Base-by-base conservation (phyloP, 177 flowering plant genomes). In the Vitis hybrid region DNA sequence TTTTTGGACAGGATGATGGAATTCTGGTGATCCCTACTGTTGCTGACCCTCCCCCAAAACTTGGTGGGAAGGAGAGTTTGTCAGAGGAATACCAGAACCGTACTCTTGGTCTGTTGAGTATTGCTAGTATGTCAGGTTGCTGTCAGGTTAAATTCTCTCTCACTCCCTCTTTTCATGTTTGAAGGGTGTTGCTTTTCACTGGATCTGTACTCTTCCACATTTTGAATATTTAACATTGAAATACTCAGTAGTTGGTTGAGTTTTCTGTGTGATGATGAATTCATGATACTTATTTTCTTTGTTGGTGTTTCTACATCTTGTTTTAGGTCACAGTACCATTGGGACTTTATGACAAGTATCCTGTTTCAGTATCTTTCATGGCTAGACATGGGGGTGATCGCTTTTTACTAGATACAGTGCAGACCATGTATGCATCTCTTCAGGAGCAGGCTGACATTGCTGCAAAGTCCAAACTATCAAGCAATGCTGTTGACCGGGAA, bases 101-200 rank as follows among this genome's bases (percentile, higher is more conserved):
- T 63, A 71, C 82, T 58, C 83, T 67, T 59, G 77, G 86, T 72
- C 68, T 90, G 24, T 80, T 83, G 74, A 81, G 89, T 76, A 80
- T 93, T 77, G 93, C 95, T 60, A 89, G 95, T 82, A 76, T 94
- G 80, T 87, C 98, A 18, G 98, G 98, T 64, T 92, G 97, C 78
- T 91, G 98, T 77, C 97, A 94, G 97, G 98, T 92, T 57, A 70
- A 68, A 35, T 49, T 63, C 27, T n/a, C 19, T 12, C 51, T 67
- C 58, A 48, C 27, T 49, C 65, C 62, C 27, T 66, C 52, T 56
- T 57, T 35, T 52, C 48, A 32, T 64, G 52, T n/a, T 35, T 3
- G 11, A 64, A 64, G 9, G 9, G n/a, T 10, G 30, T 64, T 48
- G 6, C 14, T 11, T 52, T 19, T 6, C 18, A 18, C 14, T 62